These are phyloP conservation scores for Ottelia alismoides DNA, from an alignment of 106 monocot species.

Conservation along the genomic window DNA sequence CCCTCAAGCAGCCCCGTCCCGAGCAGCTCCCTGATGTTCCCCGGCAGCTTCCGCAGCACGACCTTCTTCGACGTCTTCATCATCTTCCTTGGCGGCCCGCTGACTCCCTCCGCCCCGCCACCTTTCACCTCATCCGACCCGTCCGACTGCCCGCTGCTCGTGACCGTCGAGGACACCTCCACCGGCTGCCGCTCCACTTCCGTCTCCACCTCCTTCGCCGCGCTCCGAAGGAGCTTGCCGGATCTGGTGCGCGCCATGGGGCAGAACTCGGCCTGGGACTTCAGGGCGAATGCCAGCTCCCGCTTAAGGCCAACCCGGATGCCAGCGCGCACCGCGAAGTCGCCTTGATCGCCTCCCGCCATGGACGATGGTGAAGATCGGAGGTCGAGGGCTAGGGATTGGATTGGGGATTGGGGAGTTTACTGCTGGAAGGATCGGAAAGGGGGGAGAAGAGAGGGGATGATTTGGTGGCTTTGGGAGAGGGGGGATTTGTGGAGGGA, in stretches of 20 bases:
- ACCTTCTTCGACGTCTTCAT: constrained; percentile 84
- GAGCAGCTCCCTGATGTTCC: constrained; percentile 59
- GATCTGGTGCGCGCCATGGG: constrained; percentile 27
- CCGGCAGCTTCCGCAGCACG: constrained; percentile 42
- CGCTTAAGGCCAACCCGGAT: constrained; percentile 17
- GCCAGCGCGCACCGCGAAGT: constrained; percentile 11
- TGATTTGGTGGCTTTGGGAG: too few species aligned
- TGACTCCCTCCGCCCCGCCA: constrained; percentile 2
- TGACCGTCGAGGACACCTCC: constrained; percentile 9
- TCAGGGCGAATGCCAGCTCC: constrained; percentile 12
- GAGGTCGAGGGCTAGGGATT: too few species aligned
- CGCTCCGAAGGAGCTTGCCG: constrained; percentile 1
- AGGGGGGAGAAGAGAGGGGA: not conserved
- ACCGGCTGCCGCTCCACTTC: too few species aligned
- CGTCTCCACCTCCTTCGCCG: too few species aligned
- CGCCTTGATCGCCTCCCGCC: not conserved
- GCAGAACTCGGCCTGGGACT: constrained; percentile 1
- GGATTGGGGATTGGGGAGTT: too few species aligned
- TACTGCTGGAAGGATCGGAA: too few species aligned
- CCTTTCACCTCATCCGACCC: constrained; percentile 11
- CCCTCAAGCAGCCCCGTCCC: constrained; percentile 86
- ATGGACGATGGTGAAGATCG: too few species aligned
- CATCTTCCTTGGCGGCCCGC: constrained; percentile 14
- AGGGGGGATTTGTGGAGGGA: too few species aligned
- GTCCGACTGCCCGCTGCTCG: constrained; percentile 12